Base-by-base conservation (phyloP, 202 grass and related monocot species). In the Schoenoplectus triqueter region DNA sequence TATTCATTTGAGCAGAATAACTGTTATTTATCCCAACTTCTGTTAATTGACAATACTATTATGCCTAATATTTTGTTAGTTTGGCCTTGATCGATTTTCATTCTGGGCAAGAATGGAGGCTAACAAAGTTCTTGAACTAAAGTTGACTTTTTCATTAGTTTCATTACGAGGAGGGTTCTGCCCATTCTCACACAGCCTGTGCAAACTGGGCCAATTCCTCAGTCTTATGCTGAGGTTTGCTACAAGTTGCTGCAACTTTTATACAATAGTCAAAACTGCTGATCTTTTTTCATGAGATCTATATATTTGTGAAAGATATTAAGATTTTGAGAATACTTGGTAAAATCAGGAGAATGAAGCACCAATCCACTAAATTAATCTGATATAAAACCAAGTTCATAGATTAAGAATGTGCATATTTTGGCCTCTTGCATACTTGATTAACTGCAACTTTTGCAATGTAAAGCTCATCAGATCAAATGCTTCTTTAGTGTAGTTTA, bases 1-100 rank as follows among this genome's bases (percentile, higher is more conserved):
- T 22, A 89, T 73, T 87, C 57, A 40, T 31, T 78, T 65, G 39
- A 7, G 66, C 64, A 48, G 51, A 46, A 65, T 82, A 69, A 75
- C 8, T 17, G 70, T 66, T 21, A n/a, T 82, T 64, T 61, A 70
- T 39, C 78, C 48, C 4, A 6, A 21, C 52, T 78, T 56, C 19
- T 49, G 31, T 52, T 40, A 77, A 41, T 57, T 77, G 13, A 15
- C 10, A 10, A 21, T 77, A 21, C 73, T 57, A 57, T 57, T 77
- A 77, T 40, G 20, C 22, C 73, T n/a, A 4, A 39, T 48, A 8
- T 71, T 75, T 54, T 39, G 18, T 76, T 76, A 56, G 48, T 55
- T 73, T 76, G 19, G 1, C 48, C 47, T 73, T 46, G 20, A 73
- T 73, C 10, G 10, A 18, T 19, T 54, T 31, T 19, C 72, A 55